Evolutionary conservation across 257 asterid genomes (phyloP).

Genomic region (Solanum ossicruentum): DNA sequence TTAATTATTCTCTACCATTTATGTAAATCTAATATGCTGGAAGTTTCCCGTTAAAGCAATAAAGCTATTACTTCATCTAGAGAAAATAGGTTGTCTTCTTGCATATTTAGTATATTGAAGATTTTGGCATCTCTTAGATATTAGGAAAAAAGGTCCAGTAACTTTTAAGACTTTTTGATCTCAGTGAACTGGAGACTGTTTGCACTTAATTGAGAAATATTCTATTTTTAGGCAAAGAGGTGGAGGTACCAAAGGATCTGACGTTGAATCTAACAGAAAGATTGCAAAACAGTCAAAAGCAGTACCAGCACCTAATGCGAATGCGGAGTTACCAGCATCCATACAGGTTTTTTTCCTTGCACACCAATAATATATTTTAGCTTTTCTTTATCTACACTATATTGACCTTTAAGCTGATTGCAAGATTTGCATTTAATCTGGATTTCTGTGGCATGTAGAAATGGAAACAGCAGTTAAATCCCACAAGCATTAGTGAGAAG

Average conservation of each 20-base stretch:
- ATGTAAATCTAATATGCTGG: not conserved
- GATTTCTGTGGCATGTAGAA: slow-evolving; percentile 21
- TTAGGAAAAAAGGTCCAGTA: not conserved
- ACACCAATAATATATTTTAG: not conserved
- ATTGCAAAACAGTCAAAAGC: slow-evolving; percentile 40
- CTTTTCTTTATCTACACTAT: not conserved
- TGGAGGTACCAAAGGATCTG: slow-evolving; percentile 33
- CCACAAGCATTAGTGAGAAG: slow-evolving; percentile 46
- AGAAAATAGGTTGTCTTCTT: not conserved
- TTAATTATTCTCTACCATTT: not conserved
- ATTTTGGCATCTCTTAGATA: not conserved
- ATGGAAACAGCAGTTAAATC: slow-evolving; percentile 36
- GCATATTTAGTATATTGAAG: not conserved
- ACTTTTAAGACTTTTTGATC: not conserved
- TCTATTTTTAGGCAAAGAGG: slow-evolving; percentile 40
- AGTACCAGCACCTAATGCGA: slow-evolving; percentile 51
- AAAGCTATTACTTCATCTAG: not conserved
- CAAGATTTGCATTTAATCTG: not conserved
- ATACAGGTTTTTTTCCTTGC: slow-evolving; percentile 32
- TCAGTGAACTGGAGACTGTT: not conserved
- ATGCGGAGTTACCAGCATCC: slow-evolving; percentile 51
- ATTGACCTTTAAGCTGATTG: not conserved
- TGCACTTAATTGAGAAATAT: not conserved
- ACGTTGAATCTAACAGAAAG: slow-evolving; percentile 32
- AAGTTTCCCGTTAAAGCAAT: not conserved